Evolutionary conservation across 495 filamentous ascomycete genomes (phyloP).

Genomic region (Aspergillus carlsbadensis): DNA sequence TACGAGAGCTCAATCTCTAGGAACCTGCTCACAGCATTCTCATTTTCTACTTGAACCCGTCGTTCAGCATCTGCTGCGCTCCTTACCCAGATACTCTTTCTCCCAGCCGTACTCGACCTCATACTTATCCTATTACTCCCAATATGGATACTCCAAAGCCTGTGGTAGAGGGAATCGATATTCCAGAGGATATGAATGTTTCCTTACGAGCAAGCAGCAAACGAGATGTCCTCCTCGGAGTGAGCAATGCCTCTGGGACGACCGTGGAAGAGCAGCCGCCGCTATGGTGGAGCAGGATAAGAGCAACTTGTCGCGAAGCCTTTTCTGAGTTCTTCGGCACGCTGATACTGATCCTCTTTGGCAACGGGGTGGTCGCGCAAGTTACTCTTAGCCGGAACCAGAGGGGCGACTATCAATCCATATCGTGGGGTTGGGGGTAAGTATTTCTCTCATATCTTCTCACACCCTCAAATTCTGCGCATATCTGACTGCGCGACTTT

Average conservation of each 20-base stretch:
- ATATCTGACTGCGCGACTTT: slow-evolving; percentile 7
- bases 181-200: slow-evolving; percentile 1
- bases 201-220: not conserved
- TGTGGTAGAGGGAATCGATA: not conserved
- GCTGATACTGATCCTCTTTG: slow-evolving; percentile 63
- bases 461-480: not conserved
- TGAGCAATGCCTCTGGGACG: not conserved
- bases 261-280: slow-evolving; percentile 8
- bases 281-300: slow-evolving; percentile 48
- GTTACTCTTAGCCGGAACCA: slow-evolving; percentile 51
- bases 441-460: slow-evolving; percentile 13
- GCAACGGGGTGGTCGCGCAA: slow-evolving; percentile 61
- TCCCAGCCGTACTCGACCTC: not conserved
- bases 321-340: slow-evolving; percentile 65
- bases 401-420: slow-evolving; percentile 58
- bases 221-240: not conserved
- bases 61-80: not conserved
- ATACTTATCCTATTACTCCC: not conserved
- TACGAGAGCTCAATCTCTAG: not conserved
- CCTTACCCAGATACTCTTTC: not conserved
- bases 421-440: slow-evolving; percentile 64
- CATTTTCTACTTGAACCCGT: not conserved
- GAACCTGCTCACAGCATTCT: not conserved
- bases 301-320: slow-evolving; percentile 49
- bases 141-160: not conserved